These are phyloP conservation scores for Gleditsia sinensis DNA, from an alignment of 306 rosid genomes.

Conservation along the genomic window DNA sequence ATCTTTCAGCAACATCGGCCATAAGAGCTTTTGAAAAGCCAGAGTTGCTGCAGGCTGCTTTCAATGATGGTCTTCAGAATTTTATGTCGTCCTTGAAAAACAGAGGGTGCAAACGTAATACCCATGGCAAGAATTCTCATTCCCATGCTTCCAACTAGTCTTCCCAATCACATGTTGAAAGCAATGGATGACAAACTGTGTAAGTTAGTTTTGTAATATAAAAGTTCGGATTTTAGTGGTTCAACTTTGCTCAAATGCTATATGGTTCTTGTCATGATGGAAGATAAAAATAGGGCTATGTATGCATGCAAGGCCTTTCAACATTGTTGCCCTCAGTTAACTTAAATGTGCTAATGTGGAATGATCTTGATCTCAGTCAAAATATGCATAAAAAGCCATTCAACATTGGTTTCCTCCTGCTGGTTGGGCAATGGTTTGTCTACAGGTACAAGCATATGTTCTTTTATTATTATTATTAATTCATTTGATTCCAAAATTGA, in stretches of 20 bases:
- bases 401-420: too few relatives aligned
- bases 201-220: not conserved
- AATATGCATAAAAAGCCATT: too few relatives aligned
- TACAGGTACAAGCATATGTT: too few relatives aligned
- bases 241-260: not conserved
- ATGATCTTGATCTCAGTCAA: not conserved
- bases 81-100: conserved; percentile 30
- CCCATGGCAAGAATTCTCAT: conserved; percentile 33
- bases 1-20: conserved; percentile 25
- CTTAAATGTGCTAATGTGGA: not conserved
- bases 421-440: not conserved
- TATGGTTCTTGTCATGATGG: conserved; percentile 3
- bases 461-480: too few relatives aligned
- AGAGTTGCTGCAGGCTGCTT: conserved; percentile 32
- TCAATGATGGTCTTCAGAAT: conserved; percentile 19
- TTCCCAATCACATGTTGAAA: conserved; percentile 1
- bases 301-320: conserved; percentile 9
- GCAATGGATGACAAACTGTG: conserved; percentile 28
- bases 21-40: conserved; percentile 42
- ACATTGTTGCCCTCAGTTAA: not conserved
- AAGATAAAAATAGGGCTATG: not conserved
- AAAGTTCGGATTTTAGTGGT: not conserved
- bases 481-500: too few relatives aligned
- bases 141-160: conserved; percentile 3
- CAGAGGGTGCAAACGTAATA: conserved; percentile 1